A percentile compares a stretch with the other conserved stretches of the same genome.
These are phyloP conservation scores for Yamadazyma songkhlaensis DNA, from an alignment of 1,139 yeast species.

Conservation along the genomic window DNA sequence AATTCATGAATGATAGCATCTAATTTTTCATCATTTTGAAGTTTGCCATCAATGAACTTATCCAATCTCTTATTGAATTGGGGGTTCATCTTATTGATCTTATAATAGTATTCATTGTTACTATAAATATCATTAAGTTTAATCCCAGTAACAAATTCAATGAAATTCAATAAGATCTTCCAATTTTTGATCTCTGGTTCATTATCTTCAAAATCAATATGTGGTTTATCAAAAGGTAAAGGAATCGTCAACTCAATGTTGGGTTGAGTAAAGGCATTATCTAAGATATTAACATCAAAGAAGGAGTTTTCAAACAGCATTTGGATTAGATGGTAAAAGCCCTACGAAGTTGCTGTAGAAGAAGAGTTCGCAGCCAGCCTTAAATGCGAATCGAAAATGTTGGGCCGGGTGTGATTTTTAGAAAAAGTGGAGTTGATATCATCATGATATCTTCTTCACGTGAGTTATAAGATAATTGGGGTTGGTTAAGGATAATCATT, in stretches of 20 bases:
- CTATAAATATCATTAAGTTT: constrained; percentile 31
- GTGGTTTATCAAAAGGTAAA: constrained; percentile 34
- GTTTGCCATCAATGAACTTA: constrained; percentile 32
- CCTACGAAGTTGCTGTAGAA: too few species aligned
- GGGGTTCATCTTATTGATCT: constrained; percentile 32
- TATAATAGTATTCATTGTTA: constrained; percentile 33
- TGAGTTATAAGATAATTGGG: too few species aligned
- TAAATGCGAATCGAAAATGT: neutral
- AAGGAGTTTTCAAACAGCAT: constrained; percentile 7
- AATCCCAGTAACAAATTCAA: constrained; percentile 27
- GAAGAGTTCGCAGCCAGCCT: too few species aligned
- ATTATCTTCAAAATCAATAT: constrained; percentile 25
- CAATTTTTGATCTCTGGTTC: constrained; percentile 24
- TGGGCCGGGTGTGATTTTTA: neutral
- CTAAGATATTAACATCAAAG: constrained; percentile 39
- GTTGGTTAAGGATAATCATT: too few species aligned
- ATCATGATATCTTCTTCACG: neutral
- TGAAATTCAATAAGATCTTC: constrained; percentile 30
- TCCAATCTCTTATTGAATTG: constrained; percentile 28
- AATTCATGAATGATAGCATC: constrained; percentile 39
- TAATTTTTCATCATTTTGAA: constrained; percentile 33
- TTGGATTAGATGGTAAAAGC: too few species aligned
- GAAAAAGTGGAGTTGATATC: neutral
- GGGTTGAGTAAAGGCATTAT: constrained; percentile 32
- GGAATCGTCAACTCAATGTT: constrained; percentile 37